Base-by-base conservation (phyloP, 169 alveolate species). In the Plasmodium cynomolgi region DNA sequence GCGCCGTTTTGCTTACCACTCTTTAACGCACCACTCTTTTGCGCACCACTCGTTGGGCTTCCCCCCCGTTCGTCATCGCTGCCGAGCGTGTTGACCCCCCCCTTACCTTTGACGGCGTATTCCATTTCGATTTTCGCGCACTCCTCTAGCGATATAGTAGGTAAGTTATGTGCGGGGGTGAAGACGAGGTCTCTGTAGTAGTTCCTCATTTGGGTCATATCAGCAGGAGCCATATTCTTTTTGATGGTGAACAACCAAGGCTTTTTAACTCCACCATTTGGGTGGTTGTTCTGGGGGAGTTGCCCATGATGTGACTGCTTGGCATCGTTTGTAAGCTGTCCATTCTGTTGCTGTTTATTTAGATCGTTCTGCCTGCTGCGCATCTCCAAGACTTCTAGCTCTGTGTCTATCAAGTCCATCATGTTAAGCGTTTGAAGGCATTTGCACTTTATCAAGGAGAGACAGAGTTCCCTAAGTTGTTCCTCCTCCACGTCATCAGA, bases 81-180 rank as follows among this genome's bases (percentile, higher is more conserved):
- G 0, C 88, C 39, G 7, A 2, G 31, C 1, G 17, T 39, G 29
- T 75, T 50, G 39, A 58, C 39, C 23, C 15, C 33, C 23, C 39
- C 71, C 8, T 15, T 83, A 20, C 84, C 93, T 37, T 84, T 74
- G 37, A 84, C 8, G 39, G 93, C 68, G 58, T 73, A 84, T 3
- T 96, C 96, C 97, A 95, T 95, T 68, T 96, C 97, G n/a, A 96
- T 92, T 56, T 96, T 72, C 2, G 97, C 97, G 79, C 97, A 96
- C 68, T 96, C 97, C n/a, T 95, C 97, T 86, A 96, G 83, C 13
- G 97, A 95, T 34, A 96, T 96, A 1, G 95, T 92, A 13, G 97
- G 97, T 72, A 96, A 71, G 33, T 95, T 84, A 20, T 84, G 93
- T 39, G 75, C 77, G 23, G 93, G 93, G 50, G 62, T 84, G 56